phyloP scores from a whole-genome alignment of 148 eudicot genomes.

The Rhododendron griersonianum region DNA sequence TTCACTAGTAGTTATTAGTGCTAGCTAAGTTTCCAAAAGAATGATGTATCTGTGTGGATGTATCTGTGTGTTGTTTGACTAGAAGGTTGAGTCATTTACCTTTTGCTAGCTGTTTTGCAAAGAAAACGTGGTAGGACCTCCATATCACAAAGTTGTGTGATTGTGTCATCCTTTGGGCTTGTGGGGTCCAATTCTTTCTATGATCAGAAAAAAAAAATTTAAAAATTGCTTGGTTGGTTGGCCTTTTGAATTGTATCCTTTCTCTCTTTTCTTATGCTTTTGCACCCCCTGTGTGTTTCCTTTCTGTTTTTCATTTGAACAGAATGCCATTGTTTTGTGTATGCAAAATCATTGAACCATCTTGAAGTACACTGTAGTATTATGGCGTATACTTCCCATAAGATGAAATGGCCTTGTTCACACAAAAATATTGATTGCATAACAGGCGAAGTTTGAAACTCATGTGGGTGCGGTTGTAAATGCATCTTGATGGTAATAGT shows the following conservation, averaged over 20 bases:
- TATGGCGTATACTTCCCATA: background rate
- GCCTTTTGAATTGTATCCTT: background rate
- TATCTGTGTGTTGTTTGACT: conserved; percentile 35
- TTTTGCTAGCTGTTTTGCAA: conserved; percentile 20
- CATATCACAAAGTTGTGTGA: conserved; percentile 8
- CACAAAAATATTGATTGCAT: background rate
- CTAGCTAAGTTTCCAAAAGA: conserved; percentile 17
- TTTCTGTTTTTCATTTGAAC: conserved; percentile 12
- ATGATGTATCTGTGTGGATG: conserved; percentile 26
- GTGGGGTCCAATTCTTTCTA: conserved; percentile 1
- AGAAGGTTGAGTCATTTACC: conserved; percentile 21
- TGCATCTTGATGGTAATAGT: background rate
- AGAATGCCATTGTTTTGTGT: conserved; percentile 20
- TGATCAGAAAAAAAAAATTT: background rate
- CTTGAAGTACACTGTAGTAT: conserved; percentile 5
- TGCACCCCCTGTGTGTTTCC: background rate
- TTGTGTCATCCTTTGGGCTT: conserved; percentile 8
- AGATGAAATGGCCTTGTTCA: conserved; percentile 5
- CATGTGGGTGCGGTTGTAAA: no score
- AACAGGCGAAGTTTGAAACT: background rate
- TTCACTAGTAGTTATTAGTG: conserved; percentile 8
- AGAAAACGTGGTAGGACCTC: conserved; percentile 18
- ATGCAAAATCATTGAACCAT: conserved; percentile 6
- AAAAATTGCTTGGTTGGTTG: background rate
- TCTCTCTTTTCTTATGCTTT: background rate